These are phyloP conservation scores for Pichia sp. DNA, from an alignment of 1,139 yeast species.

Conservation along the genomic window DNA sequence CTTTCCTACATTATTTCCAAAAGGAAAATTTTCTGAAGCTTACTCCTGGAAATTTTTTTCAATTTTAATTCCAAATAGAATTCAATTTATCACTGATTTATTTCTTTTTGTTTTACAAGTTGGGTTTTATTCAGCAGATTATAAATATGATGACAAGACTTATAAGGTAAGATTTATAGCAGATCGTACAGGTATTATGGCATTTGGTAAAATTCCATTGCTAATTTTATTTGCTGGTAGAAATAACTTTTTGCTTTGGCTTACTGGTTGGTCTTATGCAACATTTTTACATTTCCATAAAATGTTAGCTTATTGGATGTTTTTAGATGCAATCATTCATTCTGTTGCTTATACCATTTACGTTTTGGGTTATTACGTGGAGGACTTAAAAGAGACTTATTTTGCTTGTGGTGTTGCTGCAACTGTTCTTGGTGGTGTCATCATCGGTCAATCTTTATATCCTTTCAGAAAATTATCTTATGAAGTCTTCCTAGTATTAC, in stretches of 20 bases:
- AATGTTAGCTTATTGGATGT: constrained; percentile 48
- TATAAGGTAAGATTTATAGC: constrained; percentile 47
- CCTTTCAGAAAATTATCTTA: constrained; percentile 43
- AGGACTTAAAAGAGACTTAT: too few species aligned
- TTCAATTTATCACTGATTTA: constrained; percentile 12
- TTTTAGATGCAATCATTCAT: constrained; percentile 27
- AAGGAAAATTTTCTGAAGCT: constrained; percentile 12
- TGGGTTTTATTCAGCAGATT: constrained; percentile 12
- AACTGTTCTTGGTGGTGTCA: constrained; percentile 35
- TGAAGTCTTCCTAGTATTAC: constrained; percentile 35
- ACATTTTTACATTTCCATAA: constrained; percentile 53
- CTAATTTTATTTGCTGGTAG: constrained; percentile 54
- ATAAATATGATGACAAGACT: neutral
- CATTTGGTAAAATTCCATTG: constrained; percentile 41
- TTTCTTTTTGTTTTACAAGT: constrained; percentile 13
- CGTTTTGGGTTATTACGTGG: constrained; percentile 8
- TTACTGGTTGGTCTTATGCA: constrained; percentile 57
- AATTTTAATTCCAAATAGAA: constrained; percentile 16
- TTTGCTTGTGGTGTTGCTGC: constrained; percentile 31
- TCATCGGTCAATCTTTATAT: constrained; percentile 41
- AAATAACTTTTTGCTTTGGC: constrained; percentile 50
- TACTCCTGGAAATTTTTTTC: constrained; percentile 11
- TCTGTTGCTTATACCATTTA: constrained; percentile 21
- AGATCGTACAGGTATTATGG: constrained; percentile 42
- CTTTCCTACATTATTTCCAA: constrained; percentile 13